Evolutionary conservation across 2,329 filamentous ascomycete species (phyloP).

Genomic region (Parastagonospora nodorum): DNA sequence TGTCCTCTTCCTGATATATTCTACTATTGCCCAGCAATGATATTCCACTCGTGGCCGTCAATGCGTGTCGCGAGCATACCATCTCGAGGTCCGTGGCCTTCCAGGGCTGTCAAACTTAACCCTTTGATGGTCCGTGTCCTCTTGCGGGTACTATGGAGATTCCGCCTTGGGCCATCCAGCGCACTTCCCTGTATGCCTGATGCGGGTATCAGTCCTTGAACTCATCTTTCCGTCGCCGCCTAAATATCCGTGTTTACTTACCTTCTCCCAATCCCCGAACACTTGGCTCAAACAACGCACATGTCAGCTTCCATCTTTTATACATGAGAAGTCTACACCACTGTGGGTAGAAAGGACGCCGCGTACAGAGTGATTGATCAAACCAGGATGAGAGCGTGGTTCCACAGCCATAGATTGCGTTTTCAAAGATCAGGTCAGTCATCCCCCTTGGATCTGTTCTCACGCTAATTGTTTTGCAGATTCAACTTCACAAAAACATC

Average conservation of each 20-base stretch:
- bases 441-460: neutral
- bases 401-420: constrained; percentile 22
- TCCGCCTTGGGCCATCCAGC: constrained; percentile 13
- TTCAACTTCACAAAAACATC: constrained; percentile 10
- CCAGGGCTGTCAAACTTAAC: constrained; percentile 23
- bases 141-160: constrained; percentile 15
- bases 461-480: constrained; percentile 11
- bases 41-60: neutral
- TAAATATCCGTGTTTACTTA: constrained; percentile 23
- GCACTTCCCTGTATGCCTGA: constrained; percentile 11
- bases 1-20: no score
- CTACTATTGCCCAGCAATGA: no score
- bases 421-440: constrained; percentile 25
- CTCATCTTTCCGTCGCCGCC: constrained; percentile 25
- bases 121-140: constrained; percentile 19
- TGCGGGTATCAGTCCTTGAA: constrained; percentile 9
- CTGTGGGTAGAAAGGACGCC: no score
- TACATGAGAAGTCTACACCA: neutral
- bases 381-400: constrained; percentile 26
- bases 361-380: neutral
- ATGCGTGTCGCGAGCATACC: neutral
- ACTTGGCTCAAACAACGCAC: neutral
- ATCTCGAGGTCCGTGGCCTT: neutral
- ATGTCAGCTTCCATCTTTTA: neutral
- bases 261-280: constrained; percentile 3